Evolutionary conservation across 2,329 filamentous ascomycete species (phyloP), one percentile per base, ranked within the genome.

Genomic region (Chaetomiaceae sp.): DNA sequence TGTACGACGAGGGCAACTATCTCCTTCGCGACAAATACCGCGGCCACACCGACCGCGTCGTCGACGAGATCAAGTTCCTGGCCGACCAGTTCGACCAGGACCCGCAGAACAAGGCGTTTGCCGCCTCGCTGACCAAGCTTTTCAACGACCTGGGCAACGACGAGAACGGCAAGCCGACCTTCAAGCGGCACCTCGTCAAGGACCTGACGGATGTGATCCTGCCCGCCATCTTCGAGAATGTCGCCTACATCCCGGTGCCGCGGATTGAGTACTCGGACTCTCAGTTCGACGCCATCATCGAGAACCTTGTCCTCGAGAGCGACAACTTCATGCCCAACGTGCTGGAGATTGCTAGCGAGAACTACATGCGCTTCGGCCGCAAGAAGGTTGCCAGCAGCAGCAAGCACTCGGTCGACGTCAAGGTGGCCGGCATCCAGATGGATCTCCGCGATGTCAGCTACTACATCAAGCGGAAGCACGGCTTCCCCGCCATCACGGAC

Each of bases 321-420:
- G 91, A 97, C 76, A 99, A 99, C 73, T 84, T 99, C 63, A 90
- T 91, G 73, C 94, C 94, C 59, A 99, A 99, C 64, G 80, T 92
- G 5, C 71, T 95, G 36, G 92, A 99, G 70, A 80, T 97, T 57
- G 82, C 85, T 55, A 94, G 84, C 67, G 91, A 97, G 74, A 94
- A 97, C 76, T 95, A 94, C 76, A 90, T 91, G 82, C 85, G 89
- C 62, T 96, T 88, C 85, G 94, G 92, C 34, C 90, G 94, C 67
- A 96, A 95, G 84, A 86, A 85, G 69, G 79, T 91, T 63, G 76
- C 80, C 64, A 95, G 81, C 78, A 89, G 86, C 77, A 86, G 84
- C 71, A 86, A 89, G 72, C 91, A 96, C 72, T 77, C 79, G 2
- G 65, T 92, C 61, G 90, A 94, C 77, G 78, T 97, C 58, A 87